Percentiles rank a stretch among this genome's conserved stretches.
Evolutionary conservation across 306 rosid genomes (phyloP).

Genomic region (Alnus rubra): DNA sequence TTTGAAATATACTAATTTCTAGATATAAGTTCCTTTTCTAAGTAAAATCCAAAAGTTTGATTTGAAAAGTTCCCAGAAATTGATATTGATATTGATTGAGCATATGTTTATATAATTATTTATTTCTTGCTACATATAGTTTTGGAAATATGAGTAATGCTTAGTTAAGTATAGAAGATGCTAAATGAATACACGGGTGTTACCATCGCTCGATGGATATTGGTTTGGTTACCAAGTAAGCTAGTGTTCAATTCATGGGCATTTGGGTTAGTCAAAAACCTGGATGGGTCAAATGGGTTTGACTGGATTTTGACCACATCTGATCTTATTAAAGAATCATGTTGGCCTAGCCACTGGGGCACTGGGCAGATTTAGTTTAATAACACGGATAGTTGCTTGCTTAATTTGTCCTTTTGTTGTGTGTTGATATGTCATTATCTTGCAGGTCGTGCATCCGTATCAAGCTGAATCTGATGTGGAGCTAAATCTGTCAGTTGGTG

Average conservation of each 20-base stretch:
- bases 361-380: not conserved
- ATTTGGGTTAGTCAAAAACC: not conserved
- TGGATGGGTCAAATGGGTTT: too few relatives aligned
- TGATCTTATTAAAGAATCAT: too few relatives aligned
- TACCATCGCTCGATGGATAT: too few relatives aligned
- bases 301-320: too few relatives aligned
- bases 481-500: constrained; percentile 80
- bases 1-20: not conserved
- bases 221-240: not conserved
- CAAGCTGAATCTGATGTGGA: constrained; percentile 84
- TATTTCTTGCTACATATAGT: not conserved
- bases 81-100: not conserved
- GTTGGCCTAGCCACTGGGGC: too few relatives aligned
- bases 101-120: not conserved
- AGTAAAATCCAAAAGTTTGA: not conserved
- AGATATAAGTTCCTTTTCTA: not conserved
- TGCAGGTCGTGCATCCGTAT: constrained; percentile 79
- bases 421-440: constrained; percentile 19
- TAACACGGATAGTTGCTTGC: not conserved
- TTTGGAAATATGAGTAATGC: not conserved
- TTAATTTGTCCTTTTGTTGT: constrained; percentile 13
- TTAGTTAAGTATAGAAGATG: not conserved
- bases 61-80: not conserved
- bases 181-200: not conserved
- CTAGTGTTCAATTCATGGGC: not conserved